Evolutionary conservation across 164 flowering plant species (phyloP).

Genomic region (Brasenia schreberi): DNA sequence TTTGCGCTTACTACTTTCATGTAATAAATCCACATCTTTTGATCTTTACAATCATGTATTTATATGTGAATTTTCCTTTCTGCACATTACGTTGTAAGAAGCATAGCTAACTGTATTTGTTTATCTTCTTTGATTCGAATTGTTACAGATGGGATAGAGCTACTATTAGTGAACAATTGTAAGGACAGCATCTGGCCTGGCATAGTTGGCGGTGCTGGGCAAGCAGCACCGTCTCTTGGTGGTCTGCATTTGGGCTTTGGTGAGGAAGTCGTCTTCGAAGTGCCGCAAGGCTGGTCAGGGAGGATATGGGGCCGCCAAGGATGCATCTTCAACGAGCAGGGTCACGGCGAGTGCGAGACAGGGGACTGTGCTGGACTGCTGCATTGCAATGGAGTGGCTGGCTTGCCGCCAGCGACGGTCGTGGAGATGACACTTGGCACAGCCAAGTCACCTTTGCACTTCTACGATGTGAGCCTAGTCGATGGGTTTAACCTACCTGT

Average conservation of each 20-base stretch:
- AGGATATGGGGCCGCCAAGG: conserved; percentile 55
- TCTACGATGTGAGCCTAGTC: conserved; percentile 67
- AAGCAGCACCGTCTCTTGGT: conserved; percentile 40
- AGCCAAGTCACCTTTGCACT: conserved; percentile 30
- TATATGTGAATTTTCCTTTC: no score
- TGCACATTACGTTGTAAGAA: no score
- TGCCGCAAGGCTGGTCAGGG: conserved; percentile 43
- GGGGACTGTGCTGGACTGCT: conserved; percentile 47
- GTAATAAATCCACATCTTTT: no score
- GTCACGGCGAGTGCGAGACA: conserved; percentile 32
- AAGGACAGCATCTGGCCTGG: conserved; percentile 58
- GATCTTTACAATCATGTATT: no score
- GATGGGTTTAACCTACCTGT: conserved; percentile 81
- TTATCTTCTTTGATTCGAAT: no score
- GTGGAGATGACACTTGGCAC: conserved; percentile 62
- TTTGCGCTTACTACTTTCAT: no score
- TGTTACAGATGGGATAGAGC: conserved; percentile 52
- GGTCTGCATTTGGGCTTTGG: conserved; percentile 60
- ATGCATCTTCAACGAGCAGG: conserved; percentile 28
- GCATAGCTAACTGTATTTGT: no score
- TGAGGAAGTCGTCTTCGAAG: conserved; percentile 19
- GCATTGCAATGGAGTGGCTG: conserved; percentile 41
- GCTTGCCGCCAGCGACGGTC: conserved; percentile 51
- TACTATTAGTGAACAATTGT: conserved; percentile 57
- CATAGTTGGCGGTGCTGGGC: conserved; percentile 67